Evolutionary conservation across 208 protist genomes (phyloP).

Genomic region (Tetramitus jugosus): DNA sequence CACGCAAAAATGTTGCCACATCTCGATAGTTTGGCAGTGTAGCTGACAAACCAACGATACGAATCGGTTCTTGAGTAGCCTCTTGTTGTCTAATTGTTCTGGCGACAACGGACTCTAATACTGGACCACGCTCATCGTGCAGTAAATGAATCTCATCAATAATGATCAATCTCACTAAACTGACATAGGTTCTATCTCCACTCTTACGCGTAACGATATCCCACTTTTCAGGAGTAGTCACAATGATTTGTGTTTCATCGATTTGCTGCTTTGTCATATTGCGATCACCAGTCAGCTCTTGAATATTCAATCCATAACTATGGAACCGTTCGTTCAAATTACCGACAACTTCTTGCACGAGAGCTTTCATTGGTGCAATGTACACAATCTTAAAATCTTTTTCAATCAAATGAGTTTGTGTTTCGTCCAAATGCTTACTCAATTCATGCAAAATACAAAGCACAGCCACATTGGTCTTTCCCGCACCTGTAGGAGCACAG

Average conservation of each 20-base stretch:
- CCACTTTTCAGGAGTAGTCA: conserved; percentile 99
- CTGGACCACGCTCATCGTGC: conserved; percentile 96
- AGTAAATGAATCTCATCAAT: conserved; percentile 98
- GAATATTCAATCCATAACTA: conserved; percentile 78
- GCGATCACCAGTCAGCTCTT: conserved; percentile 96
- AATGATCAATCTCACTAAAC: conserved; percentile 78
- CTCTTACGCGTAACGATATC: conserved; percentile 98
- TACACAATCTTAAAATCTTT: conserved; percentile 96
- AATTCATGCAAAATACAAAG: conserved; percentile 92
- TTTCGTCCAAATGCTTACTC: conserved; percentile 42
- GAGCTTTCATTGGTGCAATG: conserved; percentile 99
- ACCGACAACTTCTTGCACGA: conserved; percentile 97
- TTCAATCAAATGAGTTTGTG: conserved; percentile 2
- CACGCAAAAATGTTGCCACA: conserved; percentile 95
- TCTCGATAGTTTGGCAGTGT: conserved; percentile 99
- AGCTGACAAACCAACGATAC: conserved; percentile 97
- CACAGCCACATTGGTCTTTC: conserved; percentile 99
- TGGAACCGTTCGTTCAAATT: conserved; percentile 87
- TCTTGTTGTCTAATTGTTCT: conserved; percentile 80
- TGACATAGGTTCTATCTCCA: conserved; percentile 58
- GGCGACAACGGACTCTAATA: conserved; percentile 97
- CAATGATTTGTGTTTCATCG: conserved; percentile 89
- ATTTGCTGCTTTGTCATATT: conserved; percentile 91
- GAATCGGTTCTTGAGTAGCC: conserved; percentile 60
- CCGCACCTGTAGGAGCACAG: conserved; percentile 96